Evolutionary conservation across 2,329 filamentous ascomycete genomes (phyloP).

Genomic region (Fonsecaea multimorphosa): DNA sequence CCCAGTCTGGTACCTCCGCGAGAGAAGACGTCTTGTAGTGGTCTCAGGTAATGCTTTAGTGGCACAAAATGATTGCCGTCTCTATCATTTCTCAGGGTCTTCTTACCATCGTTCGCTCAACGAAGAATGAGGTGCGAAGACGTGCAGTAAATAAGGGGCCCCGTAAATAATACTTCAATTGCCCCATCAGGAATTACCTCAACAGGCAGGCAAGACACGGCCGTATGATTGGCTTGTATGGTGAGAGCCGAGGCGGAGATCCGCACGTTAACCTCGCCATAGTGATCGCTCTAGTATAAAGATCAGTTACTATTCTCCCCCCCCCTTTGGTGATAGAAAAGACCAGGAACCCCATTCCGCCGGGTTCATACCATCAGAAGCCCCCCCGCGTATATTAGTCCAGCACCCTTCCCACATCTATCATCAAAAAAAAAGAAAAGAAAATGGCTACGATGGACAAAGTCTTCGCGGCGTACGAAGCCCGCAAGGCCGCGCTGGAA

Average conservation of each 20-base stretch:
- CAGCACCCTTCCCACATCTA: background rate
- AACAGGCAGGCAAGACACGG: slow-evolving; percentile 6
- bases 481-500: slow-evolving; percentile 44
- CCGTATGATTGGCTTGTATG: background rate
- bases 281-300: no score
- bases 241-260: background rate
- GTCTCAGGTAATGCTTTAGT: background rate
- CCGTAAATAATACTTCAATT: slow-evolving; percentile 22
- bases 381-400: no score
- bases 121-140: background rate
- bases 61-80: background rate
- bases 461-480: slow-evolving; percentile 49
- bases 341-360: no score
- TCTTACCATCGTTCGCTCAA: background rate
- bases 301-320: background rate
- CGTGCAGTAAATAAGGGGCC: background rate
- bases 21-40: no score
- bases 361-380: no score
- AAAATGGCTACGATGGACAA: slow-evolving; percentile 56
- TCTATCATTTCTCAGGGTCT: background rate
- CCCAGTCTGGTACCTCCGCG: no score
- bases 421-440: no score
- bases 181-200: slow-evolving; percentile 8
- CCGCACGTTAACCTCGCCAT: background rate
- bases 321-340: background rate